These are phyloP conservation scores for Salix koriyanagi DNA, from an alignment of 345 rosid genomes.

Conservation along the genomic window DNA sequence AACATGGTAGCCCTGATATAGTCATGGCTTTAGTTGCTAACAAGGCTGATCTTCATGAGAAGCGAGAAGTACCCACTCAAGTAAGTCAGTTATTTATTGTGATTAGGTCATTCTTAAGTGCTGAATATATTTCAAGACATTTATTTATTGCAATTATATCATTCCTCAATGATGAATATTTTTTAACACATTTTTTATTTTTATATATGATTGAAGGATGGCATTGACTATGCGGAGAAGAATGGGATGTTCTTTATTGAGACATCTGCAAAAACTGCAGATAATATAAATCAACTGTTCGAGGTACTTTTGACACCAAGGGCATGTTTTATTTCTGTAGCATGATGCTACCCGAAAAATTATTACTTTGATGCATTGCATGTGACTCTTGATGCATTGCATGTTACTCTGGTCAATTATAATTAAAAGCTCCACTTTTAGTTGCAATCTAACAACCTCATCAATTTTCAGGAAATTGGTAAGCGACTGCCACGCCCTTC, in stretches of 20 bases:
- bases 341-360: not conserved
- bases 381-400: too few relatives aligned
- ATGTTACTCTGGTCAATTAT: not conserved
- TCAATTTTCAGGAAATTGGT: conserved; percentile 73
- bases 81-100: conserved; percentile 36
- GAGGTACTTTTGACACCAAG: conserved; percentile 44
- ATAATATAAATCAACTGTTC: conserved; percentile 85
- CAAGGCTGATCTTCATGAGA: conserved; percentile 91
- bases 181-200: not conserved
- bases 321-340: conserved; percentile 1
- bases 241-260: conserved; percentile 97
- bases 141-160: not conserved
- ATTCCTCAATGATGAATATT: not conserved
- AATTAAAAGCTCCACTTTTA: not conserved
- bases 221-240: conserved; percentile 86
- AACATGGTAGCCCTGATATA: conserved; percentile 94
- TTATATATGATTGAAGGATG: conserved; percentile 52
- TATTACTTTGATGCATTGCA: not conserved
- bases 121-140: conserved; percentile 4
- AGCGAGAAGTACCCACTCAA: conserved; percentile 67
- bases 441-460: not conserved
- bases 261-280: conserved; percentile 97
- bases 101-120: not conserved
- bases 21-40: conserved; percentile 96
- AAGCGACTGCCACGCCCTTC: conserved; percentile 80